Evolutionary conservation across 2,329 filamentous ascomycete genomes (phyloP).

Genomic region (Sphaerulina musiva): DNA sequence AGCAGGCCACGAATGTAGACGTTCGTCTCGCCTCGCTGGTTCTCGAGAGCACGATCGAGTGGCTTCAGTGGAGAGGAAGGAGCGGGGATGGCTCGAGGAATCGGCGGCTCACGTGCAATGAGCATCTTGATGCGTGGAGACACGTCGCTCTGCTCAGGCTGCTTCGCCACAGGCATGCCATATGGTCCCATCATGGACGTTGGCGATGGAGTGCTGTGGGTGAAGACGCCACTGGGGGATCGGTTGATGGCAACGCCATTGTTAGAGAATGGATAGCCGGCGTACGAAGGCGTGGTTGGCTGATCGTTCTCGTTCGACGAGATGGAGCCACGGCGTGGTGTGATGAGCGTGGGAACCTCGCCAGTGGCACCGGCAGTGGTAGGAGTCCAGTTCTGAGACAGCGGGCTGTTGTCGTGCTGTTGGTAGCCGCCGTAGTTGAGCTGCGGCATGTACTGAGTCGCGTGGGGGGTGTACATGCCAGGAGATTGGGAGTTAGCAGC

Average conservation of each 20-base stretch:
- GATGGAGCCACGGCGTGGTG: slow-evolving; percentile 46
- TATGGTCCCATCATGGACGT: slow-evolving; percentile 43
- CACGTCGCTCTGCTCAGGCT: slow-evolving; percentile 36
- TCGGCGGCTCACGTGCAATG: slow-evolving; percentile 63
- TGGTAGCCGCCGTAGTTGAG: slow-evolving; percentile 41
- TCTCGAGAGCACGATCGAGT: slow-evolving; percentile 88
- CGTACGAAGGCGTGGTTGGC: slow-evolving; percentile 44
- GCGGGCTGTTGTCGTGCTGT: slow-evolving; percentile 42
- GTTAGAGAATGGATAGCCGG: slow-evolving; percentile 37
- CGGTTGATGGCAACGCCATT: slow-evolving; percentile 45
- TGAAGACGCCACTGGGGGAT: slow-evolving; percentile 45
- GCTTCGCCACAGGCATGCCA: slow-evolving; percentile 36
- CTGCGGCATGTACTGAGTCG: slow-evolving; percentile 40
- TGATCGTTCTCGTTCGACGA: slow-evolving; percentile 50
- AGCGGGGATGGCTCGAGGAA: slow-evolving; percentile 84
- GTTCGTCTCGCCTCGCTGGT: slow-evolving; percentile 90
- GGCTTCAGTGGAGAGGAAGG: slow-evolving; percentile 81
- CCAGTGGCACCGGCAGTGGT: slow-evolving; percentile 39
- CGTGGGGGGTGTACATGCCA: slow-evolving; percentile 42
- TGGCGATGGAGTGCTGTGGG: slow-evolving; percentile 46
- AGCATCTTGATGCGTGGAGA: slow-evolving; percentile 43
- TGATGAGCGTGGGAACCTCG: slow-evolving; percentile 47
- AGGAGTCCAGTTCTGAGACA: slow-evolving; percentile 43
- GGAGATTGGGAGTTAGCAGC: slow-evolving; percentile 30
- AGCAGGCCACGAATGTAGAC: slow-evolving; percentile 97